Conservation (phyloP, 371 early-diverging fungal species). For the Batrachochytrium dendrobatidis region DNA sequence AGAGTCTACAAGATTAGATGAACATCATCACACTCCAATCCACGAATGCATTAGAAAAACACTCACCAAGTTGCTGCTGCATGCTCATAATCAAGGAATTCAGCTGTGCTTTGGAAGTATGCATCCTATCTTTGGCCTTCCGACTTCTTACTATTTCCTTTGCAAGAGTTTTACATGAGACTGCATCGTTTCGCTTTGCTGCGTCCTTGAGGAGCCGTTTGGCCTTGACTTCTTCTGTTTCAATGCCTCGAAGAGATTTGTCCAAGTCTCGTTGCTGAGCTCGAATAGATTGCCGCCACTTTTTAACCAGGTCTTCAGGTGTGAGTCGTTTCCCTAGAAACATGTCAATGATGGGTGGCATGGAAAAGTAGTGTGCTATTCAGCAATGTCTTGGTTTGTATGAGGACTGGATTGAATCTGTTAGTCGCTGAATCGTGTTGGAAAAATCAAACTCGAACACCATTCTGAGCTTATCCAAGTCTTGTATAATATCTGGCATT, state of each 20-base stretch:
- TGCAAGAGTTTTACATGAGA: slow-evolving; percentile 63
- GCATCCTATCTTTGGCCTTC: slow-evolving; percentile 70
- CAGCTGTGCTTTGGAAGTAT: slow-evolving; percentile 87
- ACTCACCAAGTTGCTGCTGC: slow-evolving; percentile 74
- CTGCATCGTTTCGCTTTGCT: slow-evolving; percentile 78
- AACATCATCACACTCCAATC: not conserved
- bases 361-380: too few relatives aligned
- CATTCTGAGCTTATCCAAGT: too few relatives aligned
- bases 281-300: slow-evolving; percentile 83
- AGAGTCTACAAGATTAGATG: slow-evolving; percentile 46
- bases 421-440: too few relatives aligned
- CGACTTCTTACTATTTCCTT: slow-evolving; percentile 76
- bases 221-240: slow-evolving; percentile 74
- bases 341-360: slow-evolving; percentile 22
- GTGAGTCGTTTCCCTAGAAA: slow-evolving; percentile 31
- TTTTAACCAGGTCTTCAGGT: slow-evolving; percentile 66
- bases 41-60: too few relatives aligned
- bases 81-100: slow-evolving; percentile 86
- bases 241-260: slow-evolving; percentile 71
- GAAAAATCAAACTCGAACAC: too few relatives aligned
- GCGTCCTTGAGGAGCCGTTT: slow-evolving; percentile 71
- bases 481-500: too few relatives aligned
- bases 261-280: slow-evolving; percentile 84
- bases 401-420: too few relatives aligned
- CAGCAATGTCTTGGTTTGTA: too few relatives aligned